Base-by-base conservation (phyloP, 139 green algal species). In the Micromonas pusilla region DNA sequence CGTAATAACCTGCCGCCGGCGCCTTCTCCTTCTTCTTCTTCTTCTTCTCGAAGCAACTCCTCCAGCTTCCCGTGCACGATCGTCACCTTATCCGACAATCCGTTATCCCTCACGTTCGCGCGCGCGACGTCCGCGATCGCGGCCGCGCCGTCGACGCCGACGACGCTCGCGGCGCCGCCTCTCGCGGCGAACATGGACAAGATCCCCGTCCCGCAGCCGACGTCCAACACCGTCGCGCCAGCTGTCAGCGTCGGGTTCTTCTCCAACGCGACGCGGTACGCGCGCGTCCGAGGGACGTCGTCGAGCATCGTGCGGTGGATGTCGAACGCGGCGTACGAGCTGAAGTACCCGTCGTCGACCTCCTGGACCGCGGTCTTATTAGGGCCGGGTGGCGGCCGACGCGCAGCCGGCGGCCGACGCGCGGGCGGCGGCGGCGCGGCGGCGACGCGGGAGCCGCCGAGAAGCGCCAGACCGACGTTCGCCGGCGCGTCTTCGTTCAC, bases 21-120 rank as follows among this genome's bases (percentile, higher is more conserved):
- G n/a, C n/a, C n/a, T n/a, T n/a, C n/a, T n/a, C n/a, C n/a, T n/a
- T n/a, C n/a, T n/a, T n/a, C n/a, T n/a, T n/a, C n/a, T n/a, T n/a
- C n/a, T n/a, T n/a, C 91, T 82, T 97, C 96, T 32, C 91, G 91
- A 91, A 97, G 96, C 33, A 98, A 91, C 19, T 89, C 91, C 86
- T 99, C 95, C 16, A 99, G 90, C 33, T 88, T 94, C 53, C 91
- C 94, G 80, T 98, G 91, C 66, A 98, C 94, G 37, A 99, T 94
- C 76, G 93, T 87, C 6, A 99, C 84, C 0, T 90, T 79, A 30
- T 91, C 79, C 5, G 73, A 75, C 53, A 96, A 71, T 85, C 92
- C 90, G 83, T 98, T 96, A 16, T 87, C 77, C 31, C 86, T 80
- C 5, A 96, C 87, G 62, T 98, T 84, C 26, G 73, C 80, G 23